A percentile compares a stretch with the other conserved stretches of the same genome.
phyloP scores from a whole-genome alignment of 192 early-diverging fungal genomes.

The Podila epigama region DNA sequence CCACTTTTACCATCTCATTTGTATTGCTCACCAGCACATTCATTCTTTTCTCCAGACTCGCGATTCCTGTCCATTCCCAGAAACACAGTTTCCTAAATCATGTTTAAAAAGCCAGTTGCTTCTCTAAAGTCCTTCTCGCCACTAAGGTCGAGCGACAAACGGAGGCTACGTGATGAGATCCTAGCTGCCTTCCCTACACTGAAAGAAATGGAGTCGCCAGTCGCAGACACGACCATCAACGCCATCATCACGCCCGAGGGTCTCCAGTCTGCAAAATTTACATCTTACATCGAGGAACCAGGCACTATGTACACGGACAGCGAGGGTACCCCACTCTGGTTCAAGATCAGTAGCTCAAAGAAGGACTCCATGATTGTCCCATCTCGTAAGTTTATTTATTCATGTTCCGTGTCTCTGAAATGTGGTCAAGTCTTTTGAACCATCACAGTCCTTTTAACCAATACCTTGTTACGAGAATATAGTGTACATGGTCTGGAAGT shows the following conservation, averaged over 20 bases:
- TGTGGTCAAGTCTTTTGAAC: no score
- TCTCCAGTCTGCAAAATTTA: slow-evolving; percentile 71
- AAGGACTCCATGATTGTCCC: slow-evolving; percentile 60
- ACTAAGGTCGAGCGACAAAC: slow-evolving; percentile 71
- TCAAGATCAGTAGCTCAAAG: slow-evolving; percentile 59
- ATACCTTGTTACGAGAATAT: no score
- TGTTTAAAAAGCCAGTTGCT: slow-evolving; percentile 81
- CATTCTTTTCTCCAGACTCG: neutral
- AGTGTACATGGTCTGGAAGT: slow-evolving; percentile 84
- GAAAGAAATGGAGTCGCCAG: slow-evolving; percentile 37
- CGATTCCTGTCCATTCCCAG: neutral
- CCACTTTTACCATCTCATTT: neutral
- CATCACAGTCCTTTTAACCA: no score
- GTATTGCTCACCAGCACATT: neutral
- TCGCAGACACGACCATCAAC: slow-evolving; percentile 43
- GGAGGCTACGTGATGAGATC: slow-evolving; percentile 71
- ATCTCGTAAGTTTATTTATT: slow-evolving; percentile 52
- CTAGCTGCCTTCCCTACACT: slow-evolving; percentile 58
- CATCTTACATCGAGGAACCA: slow-evolving; percentile 66
- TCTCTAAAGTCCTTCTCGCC: slow-evolving; percentile 72
- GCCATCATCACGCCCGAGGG: slow-evolving; percentile 58
- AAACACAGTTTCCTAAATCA: slow-evolving; percentile 20
- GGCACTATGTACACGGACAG: slow-evolving; percentile 70
- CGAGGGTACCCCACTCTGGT: slow-evolving; percentile 70
- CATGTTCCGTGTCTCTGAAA: no score